phyloP scores from a whole-genome alignment of 129 eudicot genomes.

The Centrapalus pauciflorus region DNA sequence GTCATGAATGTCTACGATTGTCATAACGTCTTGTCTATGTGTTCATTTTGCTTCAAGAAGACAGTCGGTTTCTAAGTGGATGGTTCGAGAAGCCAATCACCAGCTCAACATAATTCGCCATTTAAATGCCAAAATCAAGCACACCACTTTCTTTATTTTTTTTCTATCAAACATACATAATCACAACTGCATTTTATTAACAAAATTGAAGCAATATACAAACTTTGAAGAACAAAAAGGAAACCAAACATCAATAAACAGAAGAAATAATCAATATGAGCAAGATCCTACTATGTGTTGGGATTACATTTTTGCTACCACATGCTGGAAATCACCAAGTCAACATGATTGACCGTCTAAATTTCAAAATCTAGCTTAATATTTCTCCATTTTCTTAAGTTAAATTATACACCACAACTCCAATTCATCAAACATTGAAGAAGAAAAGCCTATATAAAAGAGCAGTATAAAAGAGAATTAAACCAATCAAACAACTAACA shows the following conservation, averaged over 20 bases:
- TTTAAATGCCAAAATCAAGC: neutral
- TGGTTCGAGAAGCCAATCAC: neutral
- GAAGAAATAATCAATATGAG: neutral
- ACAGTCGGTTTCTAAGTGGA: too few relatives aligned
- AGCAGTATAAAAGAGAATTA: neutral
- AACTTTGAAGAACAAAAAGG: neutral
- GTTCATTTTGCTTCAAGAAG: neutral
- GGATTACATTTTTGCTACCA: neutral
- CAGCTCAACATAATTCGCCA: slow-evolving; percentile 1
- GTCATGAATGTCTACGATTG: neutral
- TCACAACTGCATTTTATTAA: neutral
- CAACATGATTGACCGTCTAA: neutral
- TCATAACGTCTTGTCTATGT: neutral
- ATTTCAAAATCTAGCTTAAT: neutral
- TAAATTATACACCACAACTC: too few relatives aligned
- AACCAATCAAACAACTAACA: neutral
- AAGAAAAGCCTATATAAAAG: neutral
- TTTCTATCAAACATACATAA: neutral
- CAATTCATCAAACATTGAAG: neutral
- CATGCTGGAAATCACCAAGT: too few relatives aligned
- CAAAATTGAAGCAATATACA: neutral
- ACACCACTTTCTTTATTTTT: too few relatives aligned
- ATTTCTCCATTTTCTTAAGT: neutral
- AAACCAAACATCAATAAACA: neutral
- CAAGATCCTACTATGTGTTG: neutral